Base-by-base conservation (phyloP, 257 asterid genomes). In the Gardenia jasminoides region DNA sequence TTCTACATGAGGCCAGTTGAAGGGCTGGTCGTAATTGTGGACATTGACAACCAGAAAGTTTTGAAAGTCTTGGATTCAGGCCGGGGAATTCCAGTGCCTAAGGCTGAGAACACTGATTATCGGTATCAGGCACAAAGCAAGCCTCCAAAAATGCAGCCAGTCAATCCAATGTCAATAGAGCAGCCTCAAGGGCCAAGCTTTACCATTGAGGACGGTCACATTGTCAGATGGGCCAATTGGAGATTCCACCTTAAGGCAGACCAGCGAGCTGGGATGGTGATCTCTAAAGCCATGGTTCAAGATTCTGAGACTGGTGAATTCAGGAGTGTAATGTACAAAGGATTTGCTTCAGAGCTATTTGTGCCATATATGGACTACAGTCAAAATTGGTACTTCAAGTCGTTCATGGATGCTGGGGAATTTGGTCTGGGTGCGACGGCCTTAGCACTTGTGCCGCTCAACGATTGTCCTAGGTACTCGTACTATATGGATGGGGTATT, bases 1-100 rank as follows among this genome's bases (percentile, higher is more conserved):
- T 93, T 87, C 88, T 93, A 92, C 87, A 90, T 93, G 97, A 88
- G 97, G 81, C 97, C 97, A 0, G 87, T 92, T 44, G 97, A 92
- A 85, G 97, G 98, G 22, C 64, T 94, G 10, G 74, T 89, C 0
- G 69, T 89, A 8, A 75, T 84, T 3, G 83, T 90, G 8, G 98
- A 93, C 31, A 73, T 90, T 43, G 98, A 93, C 59, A 87, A 86
- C 0, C 33, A 44, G 7, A 83, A 90, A 72, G 75, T 90, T 0
- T 70, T 92, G 0, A 92, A 88, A 78, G 52, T 92, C 12, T 78
- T 83, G 1, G 97, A 91, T 81, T 86, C 48, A 12, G 89, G 94
- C n/a, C 85, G 69, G 13, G 88, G 80, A 84, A 87, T 92, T n/a
- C 97, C 98, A 0, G 84, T 93, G 62, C 96, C 98, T 4, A 81